Evolutionary conservation across 257 asterid species (phyloP).

Genomic region (Solanum chiquidenum): DNA sequence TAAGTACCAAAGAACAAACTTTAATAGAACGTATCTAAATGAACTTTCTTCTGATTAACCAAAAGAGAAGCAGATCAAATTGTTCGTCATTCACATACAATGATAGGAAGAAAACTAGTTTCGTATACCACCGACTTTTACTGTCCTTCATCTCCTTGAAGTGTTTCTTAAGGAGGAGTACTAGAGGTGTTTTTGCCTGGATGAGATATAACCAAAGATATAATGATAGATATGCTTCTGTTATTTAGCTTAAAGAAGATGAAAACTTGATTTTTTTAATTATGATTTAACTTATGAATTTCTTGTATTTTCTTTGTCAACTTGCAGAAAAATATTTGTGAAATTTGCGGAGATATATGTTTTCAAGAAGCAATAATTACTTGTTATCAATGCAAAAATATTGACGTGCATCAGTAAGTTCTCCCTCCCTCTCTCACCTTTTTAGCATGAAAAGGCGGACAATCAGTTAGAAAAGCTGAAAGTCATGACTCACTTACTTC

Average conservation of each 20-base stretch:
- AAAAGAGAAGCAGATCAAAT: neutral
- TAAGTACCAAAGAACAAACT: no score
- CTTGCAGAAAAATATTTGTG: neutral
- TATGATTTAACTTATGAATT: neutral
- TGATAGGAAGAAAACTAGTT: neutral
- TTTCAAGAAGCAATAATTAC: neutral
- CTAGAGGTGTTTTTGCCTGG: neutral
- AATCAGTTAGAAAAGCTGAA: neutral
- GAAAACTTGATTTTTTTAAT: neutral
- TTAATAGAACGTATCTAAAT: neutral
- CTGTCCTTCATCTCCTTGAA: neutral
- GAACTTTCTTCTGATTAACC: neutral
- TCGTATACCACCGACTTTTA: neutral
- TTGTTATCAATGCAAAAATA: neutral
- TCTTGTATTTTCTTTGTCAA: neutral
- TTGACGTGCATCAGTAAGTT: neutral
- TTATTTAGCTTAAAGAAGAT: neutral
- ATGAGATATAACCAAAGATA: neutral
- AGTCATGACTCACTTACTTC: neutral
- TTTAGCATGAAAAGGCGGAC: neutral
- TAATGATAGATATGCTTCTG: neutral
- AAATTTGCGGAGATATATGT: neutral
- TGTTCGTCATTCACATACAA: neutral
- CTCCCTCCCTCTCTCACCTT: neutral
- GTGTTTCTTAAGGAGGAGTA: neutral